phyloP scores from a whole-genome alignment of 1,284 basidiomycete genomes.

The Agaricales sp. region DNA sequence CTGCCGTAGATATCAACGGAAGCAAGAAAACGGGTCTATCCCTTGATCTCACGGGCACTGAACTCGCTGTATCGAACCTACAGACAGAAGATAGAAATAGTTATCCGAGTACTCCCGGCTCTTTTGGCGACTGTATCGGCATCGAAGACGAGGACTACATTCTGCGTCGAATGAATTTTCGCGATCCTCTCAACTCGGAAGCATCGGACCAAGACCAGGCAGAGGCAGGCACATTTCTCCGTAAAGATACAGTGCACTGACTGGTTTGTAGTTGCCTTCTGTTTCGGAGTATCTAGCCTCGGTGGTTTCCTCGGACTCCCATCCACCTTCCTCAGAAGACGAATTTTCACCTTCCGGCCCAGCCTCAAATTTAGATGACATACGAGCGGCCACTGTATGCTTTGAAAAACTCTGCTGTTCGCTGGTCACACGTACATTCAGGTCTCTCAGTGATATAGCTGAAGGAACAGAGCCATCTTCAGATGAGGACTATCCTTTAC shows the following conservation, averaged over 20 bases:
- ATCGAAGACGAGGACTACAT: neutral
- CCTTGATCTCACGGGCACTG: too few species aligned
- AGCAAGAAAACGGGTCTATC: too few species aligned
- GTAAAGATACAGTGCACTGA: too few species aligned
- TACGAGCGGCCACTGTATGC: neutral
- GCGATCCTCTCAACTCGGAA: neutral
- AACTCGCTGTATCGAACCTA: too few species aligned
- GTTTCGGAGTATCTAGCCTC: neutral
- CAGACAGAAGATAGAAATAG: too few species aligned
- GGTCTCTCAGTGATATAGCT: neutral
- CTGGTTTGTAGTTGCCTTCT: neutral
- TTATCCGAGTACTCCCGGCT: neutral
- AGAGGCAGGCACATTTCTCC: too few species aligned
- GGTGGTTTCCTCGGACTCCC: neutral
- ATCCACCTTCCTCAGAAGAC: neutral
- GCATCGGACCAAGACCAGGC: too few species aligned
- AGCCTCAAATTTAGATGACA: neutral
- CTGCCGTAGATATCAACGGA: too few species aligned
- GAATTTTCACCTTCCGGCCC: too few species aligned
- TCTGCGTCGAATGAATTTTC: neutral
- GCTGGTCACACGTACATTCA: neutral
- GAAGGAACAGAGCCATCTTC: neutral
- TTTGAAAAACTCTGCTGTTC: neutral
- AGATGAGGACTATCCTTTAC: neutral
- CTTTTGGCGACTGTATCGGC: neutral